Evolutionary conservation across 257 asterid genomes (phyloP).

Genomic region (Salvia splendens): DNA sequence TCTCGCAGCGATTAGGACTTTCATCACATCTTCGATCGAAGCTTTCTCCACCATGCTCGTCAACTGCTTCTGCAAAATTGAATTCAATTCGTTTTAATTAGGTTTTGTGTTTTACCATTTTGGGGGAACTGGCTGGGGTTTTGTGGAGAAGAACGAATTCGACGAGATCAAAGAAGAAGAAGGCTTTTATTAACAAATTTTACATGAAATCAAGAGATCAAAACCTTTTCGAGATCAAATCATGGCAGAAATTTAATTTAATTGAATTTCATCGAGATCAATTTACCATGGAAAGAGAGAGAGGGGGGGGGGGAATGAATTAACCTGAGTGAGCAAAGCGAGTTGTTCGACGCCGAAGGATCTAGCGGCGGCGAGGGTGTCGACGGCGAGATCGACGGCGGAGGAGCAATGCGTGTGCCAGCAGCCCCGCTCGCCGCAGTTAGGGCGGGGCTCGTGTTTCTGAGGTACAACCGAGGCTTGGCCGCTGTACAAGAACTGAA

Average conservation of each 20-base stretch:
- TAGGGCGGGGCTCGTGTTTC: conserved; percentile 79
- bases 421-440: conserved; percentile 81
- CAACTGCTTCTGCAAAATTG: conserved; percentile 65
- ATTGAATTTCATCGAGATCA: no score
- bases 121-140: neutral
- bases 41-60: conserved; percentile 83
- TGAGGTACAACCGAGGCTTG: conserved; percentile 87
- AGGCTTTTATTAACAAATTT: conserved; percentile 11
- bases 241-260: no score
- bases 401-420: conserved; percentile 97
- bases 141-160: no score
- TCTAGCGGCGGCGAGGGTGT: conserved; percentile 84
- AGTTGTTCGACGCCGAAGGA: conserved; percentile 87
- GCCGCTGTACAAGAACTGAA: conserved; percentile 84
- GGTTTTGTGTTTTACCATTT: neutral
- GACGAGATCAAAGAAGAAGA: no score
- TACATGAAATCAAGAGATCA: conserved; percentile 46
- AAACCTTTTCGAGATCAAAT: conserved; percentile 11
- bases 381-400: conserved; percentile 90
- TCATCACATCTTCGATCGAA: conserved; percentile 89
- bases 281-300: neutral
- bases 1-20: conserved; percentile 78
- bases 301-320: neutral
- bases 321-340: conserved; percentile 83
- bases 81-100: neutral